Conservation (phyloP, 2,329 filamentous ascomycete species). For the Claviceps sp. region DNA sequence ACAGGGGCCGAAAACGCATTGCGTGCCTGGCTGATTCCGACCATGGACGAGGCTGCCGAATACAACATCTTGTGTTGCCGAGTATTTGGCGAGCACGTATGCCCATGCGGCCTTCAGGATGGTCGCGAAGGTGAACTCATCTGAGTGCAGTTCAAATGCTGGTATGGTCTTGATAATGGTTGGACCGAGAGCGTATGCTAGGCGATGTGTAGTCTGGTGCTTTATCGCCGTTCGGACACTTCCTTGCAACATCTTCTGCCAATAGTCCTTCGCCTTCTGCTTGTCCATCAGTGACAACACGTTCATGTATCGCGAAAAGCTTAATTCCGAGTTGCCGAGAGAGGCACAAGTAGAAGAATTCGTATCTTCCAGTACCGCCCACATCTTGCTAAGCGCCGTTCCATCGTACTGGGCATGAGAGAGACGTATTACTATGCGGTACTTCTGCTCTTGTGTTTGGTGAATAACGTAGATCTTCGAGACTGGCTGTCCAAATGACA, state of each 20-base stretch:
- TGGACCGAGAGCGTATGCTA: background rate
- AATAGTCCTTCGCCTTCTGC: background rate
- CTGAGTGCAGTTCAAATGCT: background rate
- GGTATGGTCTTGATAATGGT: background rate
- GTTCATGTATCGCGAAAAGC: background rate
- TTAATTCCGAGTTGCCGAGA: background rate
- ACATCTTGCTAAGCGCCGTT: conserved; percentile 2
- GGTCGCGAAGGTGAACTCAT: conserved; percentile 1
- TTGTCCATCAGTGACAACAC: background rate
- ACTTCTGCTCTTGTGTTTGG: background rate
- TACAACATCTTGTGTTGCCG: conserved; percentile 1
- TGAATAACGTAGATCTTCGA: background rate
- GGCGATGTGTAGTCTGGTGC: conserved; percentile 1
- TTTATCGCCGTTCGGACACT: conserved; percentile 1
- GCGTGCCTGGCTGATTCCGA: conserved; percentile 3
- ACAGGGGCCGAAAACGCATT: background rate
- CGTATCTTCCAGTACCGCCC: background rate
- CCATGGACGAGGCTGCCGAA: conserved; percentile 2
- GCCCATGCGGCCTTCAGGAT: conserved; percentile 1
- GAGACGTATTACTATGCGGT: conserved; percentile 1
- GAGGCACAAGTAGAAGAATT: background rate
- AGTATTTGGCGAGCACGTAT: background rate
- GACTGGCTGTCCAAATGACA: background rate
- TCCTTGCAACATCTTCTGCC: conserved; percentile 1
- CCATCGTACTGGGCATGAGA: conserved; percentile 4